Evolutionary conservation across 75 land plant species (phyloP).

Genomic region (Azolla pinnata): DNA sequence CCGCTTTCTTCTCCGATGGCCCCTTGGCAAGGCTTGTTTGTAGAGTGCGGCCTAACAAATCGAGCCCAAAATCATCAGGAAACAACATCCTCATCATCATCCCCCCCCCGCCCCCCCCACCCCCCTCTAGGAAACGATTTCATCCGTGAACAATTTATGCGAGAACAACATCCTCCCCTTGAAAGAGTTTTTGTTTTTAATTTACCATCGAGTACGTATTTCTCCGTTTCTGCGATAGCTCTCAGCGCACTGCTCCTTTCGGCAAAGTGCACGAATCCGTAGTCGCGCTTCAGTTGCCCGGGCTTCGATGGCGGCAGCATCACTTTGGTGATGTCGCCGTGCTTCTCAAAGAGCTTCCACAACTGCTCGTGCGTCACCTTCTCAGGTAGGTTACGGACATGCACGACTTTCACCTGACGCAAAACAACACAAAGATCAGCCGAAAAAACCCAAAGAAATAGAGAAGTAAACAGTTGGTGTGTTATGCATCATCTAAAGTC

Average conservation of each 20-base stretch:
- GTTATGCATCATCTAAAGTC: too few species aligned
- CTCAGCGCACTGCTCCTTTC: slow-evolving; percentile 65
- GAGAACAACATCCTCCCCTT: too few species aligned
- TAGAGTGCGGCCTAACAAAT: slow-evolving; percentile 62
- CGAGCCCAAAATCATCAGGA: too few species aligned
- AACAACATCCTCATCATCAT: too few species aligned
- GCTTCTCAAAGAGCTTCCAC: slow-evolving; percentile 54
- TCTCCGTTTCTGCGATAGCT: slow-evolving; percentile 58
- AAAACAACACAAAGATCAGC: too few species aligned
- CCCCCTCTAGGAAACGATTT: too few species aligned
- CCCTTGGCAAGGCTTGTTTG: slow-evolving; percentile 87
- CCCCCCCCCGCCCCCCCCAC: too few species aligned
- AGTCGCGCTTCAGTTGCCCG: slow-evolving; percentile 67
- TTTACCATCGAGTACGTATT: slow-evolving; percentile 72
- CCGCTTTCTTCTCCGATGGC: slow-evolving; percentile 63
- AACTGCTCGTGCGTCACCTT: slow-evolving; percentile 62
- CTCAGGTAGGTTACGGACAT: slow-evolving; percentile 80
- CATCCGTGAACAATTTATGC: too few species aligned
- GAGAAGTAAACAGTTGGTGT: too few species aligned
- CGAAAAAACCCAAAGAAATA: too few species aligned
- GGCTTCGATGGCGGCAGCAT: slow-evolving; percentile 72
- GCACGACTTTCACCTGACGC: slow-evolving; percentile 63
- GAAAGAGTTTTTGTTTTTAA: too few species aligned
- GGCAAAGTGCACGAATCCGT: slow-evolving; percentile 80
- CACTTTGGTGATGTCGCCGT: slow-evolving; percentile 86